These are phyloP conservation scores for Fraxinus ornus DNA, from an alignment of 305 asterid species.

Conservation along the genomic window DNA sequence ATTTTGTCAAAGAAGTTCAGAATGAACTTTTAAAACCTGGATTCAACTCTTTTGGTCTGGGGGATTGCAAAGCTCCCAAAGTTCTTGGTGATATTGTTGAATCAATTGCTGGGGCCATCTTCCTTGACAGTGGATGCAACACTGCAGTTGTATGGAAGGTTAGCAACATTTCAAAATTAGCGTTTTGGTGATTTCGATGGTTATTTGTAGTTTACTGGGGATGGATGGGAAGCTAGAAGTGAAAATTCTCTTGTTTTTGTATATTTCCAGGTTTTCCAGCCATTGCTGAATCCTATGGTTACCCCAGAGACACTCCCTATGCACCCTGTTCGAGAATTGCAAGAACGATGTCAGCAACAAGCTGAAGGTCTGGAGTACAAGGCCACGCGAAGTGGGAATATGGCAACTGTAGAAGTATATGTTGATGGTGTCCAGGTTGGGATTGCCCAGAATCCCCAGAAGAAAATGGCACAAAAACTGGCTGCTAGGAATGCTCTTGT, in stretches of 20 bases:
- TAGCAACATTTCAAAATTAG: constrained; percentile 25
- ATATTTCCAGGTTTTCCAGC: constrained; percentile 72
- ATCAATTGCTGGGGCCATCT: constrained; percentile 98
- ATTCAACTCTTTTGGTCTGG: constrained; percentile 92
- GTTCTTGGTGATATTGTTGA: constrained; percentile 98
- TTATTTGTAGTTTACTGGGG: constrained; percentile 13
- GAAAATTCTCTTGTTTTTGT: constrained; percentile 20
- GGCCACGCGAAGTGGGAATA: constrained; percentile 74
- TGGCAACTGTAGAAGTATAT: constrained; percentile 92
- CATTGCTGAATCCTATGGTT: constrained; percentile 92
- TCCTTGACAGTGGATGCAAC: constrained; percentile 79
- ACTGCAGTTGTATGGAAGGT: constrained; percentile 94
- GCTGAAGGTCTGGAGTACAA: constrained; percentile 96
- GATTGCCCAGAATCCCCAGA: constrained; percentile 81
- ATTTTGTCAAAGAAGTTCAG: constrained; percentile 84
- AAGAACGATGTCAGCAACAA: constrained; percentile 95
- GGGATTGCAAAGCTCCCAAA: constrained; percentile 99
- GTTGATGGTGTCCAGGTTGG: constrained; percentile 93
- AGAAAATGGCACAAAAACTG: constrained; percentile 97
- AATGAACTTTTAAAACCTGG: constrained; percentile 77
- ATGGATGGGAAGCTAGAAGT: constrained; percentile 17
- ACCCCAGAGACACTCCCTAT: constrained; percentile 98
- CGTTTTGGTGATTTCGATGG: background rate
- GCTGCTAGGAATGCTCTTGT: constrained; percentile 95
- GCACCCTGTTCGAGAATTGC: constrained; percentile 98